These are phyloP conservation scores for Gracilaria gracilis DNA, from an alignment of 23 red algal species.

Conservation along the genomic window DNA sequence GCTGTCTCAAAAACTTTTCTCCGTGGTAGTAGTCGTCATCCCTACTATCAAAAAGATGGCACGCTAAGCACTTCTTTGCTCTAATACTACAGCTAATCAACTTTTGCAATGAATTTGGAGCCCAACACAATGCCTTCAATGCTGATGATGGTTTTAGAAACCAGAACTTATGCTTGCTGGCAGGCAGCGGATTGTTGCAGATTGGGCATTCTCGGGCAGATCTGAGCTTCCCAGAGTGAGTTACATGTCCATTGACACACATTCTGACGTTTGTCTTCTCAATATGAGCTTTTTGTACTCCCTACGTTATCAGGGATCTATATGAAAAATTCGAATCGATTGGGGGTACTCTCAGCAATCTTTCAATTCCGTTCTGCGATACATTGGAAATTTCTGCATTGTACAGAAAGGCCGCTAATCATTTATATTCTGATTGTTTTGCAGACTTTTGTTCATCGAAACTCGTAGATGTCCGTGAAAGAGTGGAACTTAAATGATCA, in stretches of 20 bases:
- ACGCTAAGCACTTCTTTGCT: background rate
- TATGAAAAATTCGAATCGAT: background rate
- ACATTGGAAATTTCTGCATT: conserved; percentile 17
- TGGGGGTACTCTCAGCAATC: background rate
- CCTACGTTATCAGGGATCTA: background rate
- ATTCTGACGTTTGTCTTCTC: background rate
- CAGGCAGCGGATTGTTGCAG: background rate
- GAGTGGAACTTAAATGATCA: background rate
- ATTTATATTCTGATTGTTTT: background rate
- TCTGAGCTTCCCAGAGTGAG: background rate
- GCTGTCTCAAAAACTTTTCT: background rate
- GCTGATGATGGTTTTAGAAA: conserved; percentile 11
- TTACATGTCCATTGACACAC: background rate
- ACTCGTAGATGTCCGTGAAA: too few relatives aligned
- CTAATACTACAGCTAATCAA: background rate
- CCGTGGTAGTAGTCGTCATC: conserved; percentile 28
- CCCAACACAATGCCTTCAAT: background rate
- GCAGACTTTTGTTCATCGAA: background rate
- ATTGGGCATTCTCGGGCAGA: background rate
- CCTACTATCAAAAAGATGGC: background rate
- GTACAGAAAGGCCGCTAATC: background rate
- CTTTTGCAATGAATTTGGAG: background rate
- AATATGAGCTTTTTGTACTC: background rate
- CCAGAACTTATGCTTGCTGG: background rate
- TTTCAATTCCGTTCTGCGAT: background rate